phyloP scores from a whole-genome alignment of 768 basidiomycete genomes.

The Termitomyces titanicus region DNA sequence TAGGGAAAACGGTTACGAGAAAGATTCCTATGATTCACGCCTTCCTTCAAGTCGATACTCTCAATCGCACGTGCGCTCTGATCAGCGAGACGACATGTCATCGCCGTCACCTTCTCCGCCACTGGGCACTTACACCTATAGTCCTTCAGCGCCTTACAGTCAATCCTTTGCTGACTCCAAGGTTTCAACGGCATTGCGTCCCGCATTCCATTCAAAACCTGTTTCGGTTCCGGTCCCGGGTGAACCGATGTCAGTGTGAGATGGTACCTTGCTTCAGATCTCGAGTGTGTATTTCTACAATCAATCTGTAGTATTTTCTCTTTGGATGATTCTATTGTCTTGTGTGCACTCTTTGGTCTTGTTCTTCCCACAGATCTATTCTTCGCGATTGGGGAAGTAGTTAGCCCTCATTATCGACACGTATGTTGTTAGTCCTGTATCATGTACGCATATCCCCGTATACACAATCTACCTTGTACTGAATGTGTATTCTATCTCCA shows the following conservation, averaged over 20 bases:
- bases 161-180: constrained; percentile 25
- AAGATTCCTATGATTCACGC: background rate
- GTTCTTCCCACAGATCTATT: background rate
- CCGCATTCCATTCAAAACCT: constrained; percentile 24
- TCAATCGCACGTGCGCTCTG: constrained; percentile 15
- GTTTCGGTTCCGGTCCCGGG: background rate
- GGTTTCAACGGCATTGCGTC: constrained; percentile 33
- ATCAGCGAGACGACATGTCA: constrained; percentile 11
- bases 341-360: background rate
- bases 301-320: background rate
- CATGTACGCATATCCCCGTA: background rate
- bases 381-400: background rate
- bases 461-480: background rate
- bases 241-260: background rate
- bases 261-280: too few species aligned
- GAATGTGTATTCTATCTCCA: background rate
- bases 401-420: background rate
- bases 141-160: constrained; percentile 27
- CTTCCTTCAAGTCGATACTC: background rate
- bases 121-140: constrained; percentile 19
- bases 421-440: background rate
- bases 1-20: background rate
- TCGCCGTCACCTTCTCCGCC: constrained; percentile 15
- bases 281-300: background rate
- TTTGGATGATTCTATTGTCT: too few species aligned